Conservation (phyloP, 23 red algal species). For the Gracilaria caudata region DNA sequence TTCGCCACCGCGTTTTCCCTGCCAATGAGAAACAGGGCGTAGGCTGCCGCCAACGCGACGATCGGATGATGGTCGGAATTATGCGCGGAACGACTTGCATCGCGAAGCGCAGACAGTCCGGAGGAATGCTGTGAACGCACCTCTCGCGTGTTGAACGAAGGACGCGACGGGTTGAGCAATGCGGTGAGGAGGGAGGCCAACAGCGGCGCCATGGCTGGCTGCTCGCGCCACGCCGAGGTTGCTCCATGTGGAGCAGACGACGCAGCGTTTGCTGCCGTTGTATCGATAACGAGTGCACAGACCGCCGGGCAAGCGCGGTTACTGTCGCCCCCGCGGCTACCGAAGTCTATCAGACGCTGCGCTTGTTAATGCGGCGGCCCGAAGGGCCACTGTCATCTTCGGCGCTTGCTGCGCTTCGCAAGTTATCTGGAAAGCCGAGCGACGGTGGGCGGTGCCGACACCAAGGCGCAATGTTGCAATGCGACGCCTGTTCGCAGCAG, state of each 20-base stretch:
- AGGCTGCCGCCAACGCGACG: conserved; percentile 33
- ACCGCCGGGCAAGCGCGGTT: too few relatives aligned
- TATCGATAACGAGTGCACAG: too few relatives aligned
- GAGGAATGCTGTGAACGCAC: neutral
- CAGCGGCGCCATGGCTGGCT: conserved; percentile 21
- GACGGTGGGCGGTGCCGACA: neutral
- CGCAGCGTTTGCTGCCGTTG: neutral
- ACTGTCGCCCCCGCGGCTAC: too few relatives aligned
- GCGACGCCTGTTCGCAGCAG: neutral
- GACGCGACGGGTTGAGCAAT: neutral
- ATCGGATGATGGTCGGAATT: conserved; percentile 22
- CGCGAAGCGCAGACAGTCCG: too few relatives aligned
- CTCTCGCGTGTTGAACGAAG: neutral
- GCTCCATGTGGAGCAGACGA: neutral
- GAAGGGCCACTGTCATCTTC: too few relatives aligned
- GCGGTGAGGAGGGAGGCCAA: conserved; percentile 49
- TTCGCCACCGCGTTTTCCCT: neutral
- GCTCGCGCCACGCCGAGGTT: neutral
- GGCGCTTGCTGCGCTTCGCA: too few relatives aligned
- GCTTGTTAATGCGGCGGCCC: too few relatives aligned
- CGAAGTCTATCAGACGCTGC: too few relatives aligned
- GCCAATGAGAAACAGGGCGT: conserved; percentile 40
- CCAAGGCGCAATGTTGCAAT: neutral
- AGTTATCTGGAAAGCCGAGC: neutral
- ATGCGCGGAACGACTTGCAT: neutral